phyloP scores from a whole-genome alignment of 2,329 filamentous ascomycete species.

The Cryphonectria radicalis region DNA sequence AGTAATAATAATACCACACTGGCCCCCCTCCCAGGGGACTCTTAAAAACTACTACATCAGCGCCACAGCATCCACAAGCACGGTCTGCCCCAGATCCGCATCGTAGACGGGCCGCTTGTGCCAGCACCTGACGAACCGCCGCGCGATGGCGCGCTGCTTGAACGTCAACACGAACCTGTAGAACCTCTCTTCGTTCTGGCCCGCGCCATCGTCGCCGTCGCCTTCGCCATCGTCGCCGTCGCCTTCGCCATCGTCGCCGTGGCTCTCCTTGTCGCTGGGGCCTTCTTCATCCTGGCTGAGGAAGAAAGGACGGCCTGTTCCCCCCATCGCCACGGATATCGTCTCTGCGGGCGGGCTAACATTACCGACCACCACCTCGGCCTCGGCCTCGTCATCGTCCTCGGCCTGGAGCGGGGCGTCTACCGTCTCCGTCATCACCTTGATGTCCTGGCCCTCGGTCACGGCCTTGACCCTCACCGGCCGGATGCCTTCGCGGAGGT shows the following conservation, averaged over 20 bases:
- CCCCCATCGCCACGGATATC: not conserved
- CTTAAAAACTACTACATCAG: constrained; percentile 28
- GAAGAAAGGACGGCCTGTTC: not conserved
- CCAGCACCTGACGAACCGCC: constrained; percentile 52
- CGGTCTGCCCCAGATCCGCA: constrained; percentile 29
- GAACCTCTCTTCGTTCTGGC: constrained; percentile 43
- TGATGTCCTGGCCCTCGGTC: constrained; percentile 15
- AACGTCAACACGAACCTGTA: constrained; percentile 60
- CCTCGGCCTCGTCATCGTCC: constrained; percentile 5
- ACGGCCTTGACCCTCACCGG: constrained; percentile 14
- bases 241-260: not conserved
- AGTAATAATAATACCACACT: too few species aligned
- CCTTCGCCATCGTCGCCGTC: not conserved
- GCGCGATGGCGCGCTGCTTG: constrained; percentile 56
- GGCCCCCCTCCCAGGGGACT: too few species aligned
- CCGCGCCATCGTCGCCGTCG: constrained; percentile 29
- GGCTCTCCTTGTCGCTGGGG: constrained; percentile 15
- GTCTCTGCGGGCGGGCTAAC: not conserved
- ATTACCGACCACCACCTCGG: not conserved
- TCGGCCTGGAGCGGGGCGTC: constrained; percentile 29
- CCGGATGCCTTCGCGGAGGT: constrained; percentile 33
- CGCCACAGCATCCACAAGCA: constrained; percentile 36
- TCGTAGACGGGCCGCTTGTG: constrained; percentile 44
- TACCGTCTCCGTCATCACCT: constrained; percentile 21
- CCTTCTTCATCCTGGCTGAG: not conserved